Conservation (phyloP, 805 yeast species). For the Cyberlindnera mississippiensis region DNA sequence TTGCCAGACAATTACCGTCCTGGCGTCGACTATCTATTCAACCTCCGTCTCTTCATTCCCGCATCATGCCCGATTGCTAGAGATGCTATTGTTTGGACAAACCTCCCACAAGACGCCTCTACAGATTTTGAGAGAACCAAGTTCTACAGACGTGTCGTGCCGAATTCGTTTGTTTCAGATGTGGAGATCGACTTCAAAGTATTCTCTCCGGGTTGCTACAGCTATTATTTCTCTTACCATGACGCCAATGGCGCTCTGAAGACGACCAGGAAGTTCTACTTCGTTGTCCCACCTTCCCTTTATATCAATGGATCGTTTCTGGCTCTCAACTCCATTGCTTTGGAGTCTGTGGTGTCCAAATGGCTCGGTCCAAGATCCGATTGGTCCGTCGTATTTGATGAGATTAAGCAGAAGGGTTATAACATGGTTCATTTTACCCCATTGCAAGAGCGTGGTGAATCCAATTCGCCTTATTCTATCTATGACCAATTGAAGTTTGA, state of each 20-base stretch:
- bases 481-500: slow-evolving; percentile 82
- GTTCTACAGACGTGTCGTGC: slow-evolving; percentile 48
- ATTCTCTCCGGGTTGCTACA: slow-evolving; percentile 72
- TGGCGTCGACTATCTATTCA: slow-evolving; percentile 42
- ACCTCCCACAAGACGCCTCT: slow-evolving; percentile 50
- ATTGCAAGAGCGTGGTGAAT: slow-evolving; percentile 80
- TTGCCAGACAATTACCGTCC: slow-evolving; percentile 31
- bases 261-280: slow-evolving; percentile 60
- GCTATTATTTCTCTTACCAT: slow-evolving; percentile 64
- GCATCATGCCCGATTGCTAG: slow-evolving; percentile 74
- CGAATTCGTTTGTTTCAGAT: slow-evolving; percentile 62
- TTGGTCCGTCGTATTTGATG: slow-evolving; percentile 66
- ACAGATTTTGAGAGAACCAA: slow-evolving; percentile 51
- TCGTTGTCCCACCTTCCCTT: slow-evolving; percentile 78
- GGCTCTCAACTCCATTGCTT: slow-evolving; percentile 72
- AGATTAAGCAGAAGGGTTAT: slow-evolving; percentile 71
- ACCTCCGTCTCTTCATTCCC: slow-evolving; percentile 57
- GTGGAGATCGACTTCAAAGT: slow-evolving; percentile 57
- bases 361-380: slow-evolving; percentile 71
- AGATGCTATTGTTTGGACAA: slow-evolving; percentile 69
- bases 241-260: slow-evolving; percentile 32
- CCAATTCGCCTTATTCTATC: slow-evolving; percentile 91
- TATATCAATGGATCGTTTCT: slow-evolving; percentile 50
- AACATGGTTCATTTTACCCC: slow-evolving; percentile 98
- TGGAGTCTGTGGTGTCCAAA: slow-evolving; percentile 85